Evolutionary conservation across 805 yeast species (phyloP).

Genomic region (Nakazawaea holstii): DNA sequence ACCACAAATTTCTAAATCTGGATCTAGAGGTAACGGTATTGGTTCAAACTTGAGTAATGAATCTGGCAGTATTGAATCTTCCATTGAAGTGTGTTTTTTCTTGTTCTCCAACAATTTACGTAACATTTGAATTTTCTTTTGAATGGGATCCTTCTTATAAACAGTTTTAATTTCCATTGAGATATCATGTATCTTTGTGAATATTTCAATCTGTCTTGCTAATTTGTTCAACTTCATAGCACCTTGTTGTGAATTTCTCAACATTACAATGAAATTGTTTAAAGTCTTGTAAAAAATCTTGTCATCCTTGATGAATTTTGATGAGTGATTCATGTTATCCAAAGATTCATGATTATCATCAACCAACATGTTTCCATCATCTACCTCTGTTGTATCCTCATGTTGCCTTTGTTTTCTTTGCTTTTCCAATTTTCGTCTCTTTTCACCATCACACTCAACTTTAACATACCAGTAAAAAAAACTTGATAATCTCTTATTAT

Average conservation of each 20-base stretch:
- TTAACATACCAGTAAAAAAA: constrained; percentile 88
- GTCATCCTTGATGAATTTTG: constrained; percentile 4
- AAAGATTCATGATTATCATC: constrained; percentile 4
- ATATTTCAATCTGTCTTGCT: constrained; percentile 58
- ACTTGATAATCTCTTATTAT: constrained; percentile 66
- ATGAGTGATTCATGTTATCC: background rate
- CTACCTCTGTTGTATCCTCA: constrained; percentile 15
- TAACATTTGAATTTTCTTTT: constrained; percentile 66
- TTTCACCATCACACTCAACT: constrained; percentile 76
- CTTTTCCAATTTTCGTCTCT: constrained; percentile 6
- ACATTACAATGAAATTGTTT: constrained; percentile 21
- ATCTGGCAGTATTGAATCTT: constrained; percentile 2
- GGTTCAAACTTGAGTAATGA: constrained; percentile 38
- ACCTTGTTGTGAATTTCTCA: constrained; percentile 21
- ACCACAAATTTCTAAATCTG: constrained; percentile 68
- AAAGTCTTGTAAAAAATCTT: constrained; percentile 22
- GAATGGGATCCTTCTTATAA: constrained; percentile 65
- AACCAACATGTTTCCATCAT: constrained; percentile 5
- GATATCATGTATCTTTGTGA: constrained; percentile 57
- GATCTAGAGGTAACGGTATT: constrained; percentile 78
- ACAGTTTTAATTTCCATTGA: constrained; percentile 58
- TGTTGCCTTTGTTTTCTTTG: background rate
- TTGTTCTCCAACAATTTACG: constrained; percentile 37
- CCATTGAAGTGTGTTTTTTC: background rate
- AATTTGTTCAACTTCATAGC: constrained; percentile 22